Evolutionary conservation across 805 yeast genomes (phyloP).

Genomic region (Metschnikowia orientalis): DNA sequence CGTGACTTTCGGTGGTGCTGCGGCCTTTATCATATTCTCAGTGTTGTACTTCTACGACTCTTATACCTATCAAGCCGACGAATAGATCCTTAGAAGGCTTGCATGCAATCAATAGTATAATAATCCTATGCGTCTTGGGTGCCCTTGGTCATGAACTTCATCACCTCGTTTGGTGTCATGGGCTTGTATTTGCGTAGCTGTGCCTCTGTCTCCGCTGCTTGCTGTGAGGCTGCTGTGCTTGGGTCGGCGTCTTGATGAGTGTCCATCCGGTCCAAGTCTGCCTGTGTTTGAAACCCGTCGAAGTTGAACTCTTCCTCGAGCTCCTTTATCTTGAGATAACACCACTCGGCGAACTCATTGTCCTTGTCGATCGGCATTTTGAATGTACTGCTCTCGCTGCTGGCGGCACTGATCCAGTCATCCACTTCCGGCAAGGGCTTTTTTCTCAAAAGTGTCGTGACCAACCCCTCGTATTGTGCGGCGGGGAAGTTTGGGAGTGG

Average conservation of each 20-base stretch:
- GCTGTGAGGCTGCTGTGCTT: constrained; percentile 17
- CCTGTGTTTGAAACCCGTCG: constrained; percentile 54
- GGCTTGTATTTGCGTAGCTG: constrained; percentile 19
- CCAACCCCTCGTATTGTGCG: constrained; percentile 72
- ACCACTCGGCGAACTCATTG: constrained; percentile 70
- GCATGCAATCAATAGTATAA: not conserved
- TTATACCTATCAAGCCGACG: constrained; percentile 1
- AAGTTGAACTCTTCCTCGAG: constrained; percentile 55
- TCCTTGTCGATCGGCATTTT: constrained; percentile 35
- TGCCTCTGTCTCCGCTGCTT: constrained; percentile 23
- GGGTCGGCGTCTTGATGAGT: constrained; percentile 32
- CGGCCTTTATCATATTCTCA: constrained; percentile 80
- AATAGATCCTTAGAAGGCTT: not conserved
- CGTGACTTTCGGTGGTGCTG: constrained; percentile 87
- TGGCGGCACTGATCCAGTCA: constrained; percentile 60
- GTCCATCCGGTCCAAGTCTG: constrained; percentile 36
- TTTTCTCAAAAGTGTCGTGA: constrained; percentile 81
- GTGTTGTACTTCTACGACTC: constrained; percentile 72
- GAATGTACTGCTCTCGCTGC: constrained; percentile 18
- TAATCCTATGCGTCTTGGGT: constrained; percentile 10
- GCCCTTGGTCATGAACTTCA: constrained; percentile 40
- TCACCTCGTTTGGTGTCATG: constrained; percentile 32
- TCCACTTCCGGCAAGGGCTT: constrained; percentile 88
- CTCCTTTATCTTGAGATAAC: constrained; percentile 50
- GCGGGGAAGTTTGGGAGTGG: constrained; percentile 86